Base-by-base conservation (phyloP, 2,329 filamentous ascomycete species). In the Calonectria hongkongensis region DNA sequence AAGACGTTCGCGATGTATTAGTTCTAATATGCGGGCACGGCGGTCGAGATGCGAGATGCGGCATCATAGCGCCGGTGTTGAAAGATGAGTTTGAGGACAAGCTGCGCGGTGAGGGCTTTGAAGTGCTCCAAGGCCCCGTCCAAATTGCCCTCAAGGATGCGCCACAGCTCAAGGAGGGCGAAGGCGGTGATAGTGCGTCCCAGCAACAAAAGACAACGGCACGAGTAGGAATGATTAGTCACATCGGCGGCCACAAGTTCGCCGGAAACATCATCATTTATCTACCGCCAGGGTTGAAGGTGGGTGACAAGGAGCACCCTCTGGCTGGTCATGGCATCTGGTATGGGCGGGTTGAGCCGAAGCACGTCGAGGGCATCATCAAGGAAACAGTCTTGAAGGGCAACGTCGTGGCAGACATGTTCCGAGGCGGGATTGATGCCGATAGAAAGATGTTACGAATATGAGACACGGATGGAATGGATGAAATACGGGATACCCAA, bases 1-100 rank as follows among this genome's bases (percentile, higher is more conserved):
- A 89, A 13, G 89, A 92, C 71, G 89, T 94, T 10, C 80, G 89
- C 18, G 93, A 95, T 74, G 87, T 95, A 5, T 79, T 94, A n/a
- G 90, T 99, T 36, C 85, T 98, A 25, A 93, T 98, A 51, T 99
- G 97, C 81, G 95, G 95, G 0, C 97, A 99, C 79, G 94, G 93
- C 16, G 92, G 92, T 2, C 89, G 97, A 13, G 97, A 99, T 81
- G 86, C 88, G 79, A 89, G 97, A 65, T 99, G 97, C 80, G 96
- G 97, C 0, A 85, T 94, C 27, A 88, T 96, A 75, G 96, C 95
- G 0, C 95, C 95, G 0, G 84, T 95, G 1, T 86, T 98, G 16
- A 87, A 91, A 76, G 84, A 84, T 0, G 93, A 95, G 78, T 98
- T 98, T 77, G 88, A 91, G 76, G 84, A 83, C 10, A 88, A 91